Evolutionary conservation across 495 filamentous ascomycete species (phyloP).

Genomic region (Hypoxylon fuscum): DNA sequence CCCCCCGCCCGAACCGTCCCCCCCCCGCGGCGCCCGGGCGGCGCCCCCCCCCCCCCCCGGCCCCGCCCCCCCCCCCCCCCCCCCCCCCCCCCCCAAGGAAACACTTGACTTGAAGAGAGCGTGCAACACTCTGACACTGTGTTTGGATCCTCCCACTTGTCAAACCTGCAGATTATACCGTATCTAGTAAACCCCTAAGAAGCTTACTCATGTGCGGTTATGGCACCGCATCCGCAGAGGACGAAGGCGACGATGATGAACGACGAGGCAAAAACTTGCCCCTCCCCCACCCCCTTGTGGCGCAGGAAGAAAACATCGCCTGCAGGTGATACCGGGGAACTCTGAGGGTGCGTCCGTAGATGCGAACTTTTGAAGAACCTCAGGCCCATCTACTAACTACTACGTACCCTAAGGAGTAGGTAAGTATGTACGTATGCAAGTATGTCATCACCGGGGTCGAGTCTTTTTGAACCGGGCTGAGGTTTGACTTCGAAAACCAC

Average conservation of each 20-base stretch:
- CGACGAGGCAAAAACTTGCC: conserved; percentile 12
- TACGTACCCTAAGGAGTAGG: neutral
- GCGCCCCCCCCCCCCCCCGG: neutral
- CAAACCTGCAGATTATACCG: conserved; percentile 1
- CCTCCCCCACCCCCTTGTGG: conserved; percentile 35
- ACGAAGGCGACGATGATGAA: conserved; percentile 2
- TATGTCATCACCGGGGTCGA: neutral
- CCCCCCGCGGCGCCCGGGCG: no score
- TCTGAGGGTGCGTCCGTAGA: conserved; percentile 20
- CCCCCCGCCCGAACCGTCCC: no score
- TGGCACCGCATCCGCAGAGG: conserved; percentile 23
- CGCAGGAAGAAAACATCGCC: conserved; percentile 17
- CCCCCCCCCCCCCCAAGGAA: no score
- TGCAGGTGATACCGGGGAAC: conserved; percentile 35
- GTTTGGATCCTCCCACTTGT: conserved; percentile 10
- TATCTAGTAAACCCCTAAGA: conserved; percentile 3
- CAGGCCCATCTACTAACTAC: conserved; percentile 4
- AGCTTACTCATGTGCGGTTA: conserved; percentile 11
- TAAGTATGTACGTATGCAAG: conserved; percentile 6
- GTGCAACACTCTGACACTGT: conserved; percentile 24
- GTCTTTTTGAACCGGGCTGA: neutral
- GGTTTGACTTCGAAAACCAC: conserved; percentile 13
- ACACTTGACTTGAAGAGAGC: no score
- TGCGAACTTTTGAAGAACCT: conserved; percentile 12
- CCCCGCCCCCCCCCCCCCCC: no score